These are phyloP conservation scores for Wickerhamiella sorbophila DNA, from an alignment of 805 yeast species.

Conservation along the genomic window DNA sequence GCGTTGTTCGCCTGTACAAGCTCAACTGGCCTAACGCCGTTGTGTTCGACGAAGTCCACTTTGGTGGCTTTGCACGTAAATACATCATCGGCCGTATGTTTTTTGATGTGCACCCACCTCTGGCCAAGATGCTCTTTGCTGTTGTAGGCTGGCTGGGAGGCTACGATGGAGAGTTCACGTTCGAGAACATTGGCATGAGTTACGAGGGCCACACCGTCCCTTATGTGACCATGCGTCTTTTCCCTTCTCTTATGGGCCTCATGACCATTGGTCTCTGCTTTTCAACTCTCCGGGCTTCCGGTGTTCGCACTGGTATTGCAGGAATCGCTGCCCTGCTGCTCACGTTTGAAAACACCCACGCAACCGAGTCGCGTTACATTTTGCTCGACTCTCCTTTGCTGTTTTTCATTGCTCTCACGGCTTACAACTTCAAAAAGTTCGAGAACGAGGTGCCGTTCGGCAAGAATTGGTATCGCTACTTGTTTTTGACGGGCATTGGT, in stretches of 20 bases:
- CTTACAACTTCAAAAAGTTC: slow-evolving; percentile 38
- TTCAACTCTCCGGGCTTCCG: slow-evolving; percentile 39
- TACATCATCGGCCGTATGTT: slow-evolving; percentile 53
- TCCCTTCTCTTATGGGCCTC: slow-evolving; percentile 44
- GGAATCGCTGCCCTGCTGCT: slow-evolving; percentile 38
- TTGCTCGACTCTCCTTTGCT: slow-evolving; percentile 33
- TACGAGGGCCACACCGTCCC: slow-evolving; percentile 31
- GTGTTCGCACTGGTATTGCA: slow-evolving; percentile 39
- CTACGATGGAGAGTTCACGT: slow-evolving; percentile 34
- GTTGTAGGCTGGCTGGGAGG: slow-evolving; percentile 39
- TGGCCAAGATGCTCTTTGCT: slow-evolving; percentile 45
- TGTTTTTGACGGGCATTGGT: slow-evolving; percentile 34
- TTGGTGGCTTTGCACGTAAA: slow-evolving; percentile 89
- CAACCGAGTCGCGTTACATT: slow-evolving; percentile 45
- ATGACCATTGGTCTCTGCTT: slow-evolving; percentile 38
- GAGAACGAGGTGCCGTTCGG: slow-evolving; percentile 34
- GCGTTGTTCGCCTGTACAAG: slow-evolving; percentile 43
- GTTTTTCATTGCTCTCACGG: slow-evolving; percentile 31
- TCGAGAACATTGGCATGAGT: slow-evolving; percentile 32
- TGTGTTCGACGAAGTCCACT: slow-evolving; percentile 87
- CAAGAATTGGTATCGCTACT: slow-evolving; percentile 37
- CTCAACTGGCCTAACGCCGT: slow-evolving; percentile 63
- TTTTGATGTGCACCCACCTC: slow-evolving; percentile 62
- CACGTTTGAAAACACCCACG: slow-evolving; percentile 48
- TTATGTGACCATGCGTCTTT: slow-evolving; percentile 40